Percentiles rank a stretch among this genome's conserved stretches.
These are phyloP conservation scores for Neopestalotiopsis clavispora DNA, from an alignment of 2,329 filamentous ascomycete genomes.

Conservation along the genomic window DNA sequence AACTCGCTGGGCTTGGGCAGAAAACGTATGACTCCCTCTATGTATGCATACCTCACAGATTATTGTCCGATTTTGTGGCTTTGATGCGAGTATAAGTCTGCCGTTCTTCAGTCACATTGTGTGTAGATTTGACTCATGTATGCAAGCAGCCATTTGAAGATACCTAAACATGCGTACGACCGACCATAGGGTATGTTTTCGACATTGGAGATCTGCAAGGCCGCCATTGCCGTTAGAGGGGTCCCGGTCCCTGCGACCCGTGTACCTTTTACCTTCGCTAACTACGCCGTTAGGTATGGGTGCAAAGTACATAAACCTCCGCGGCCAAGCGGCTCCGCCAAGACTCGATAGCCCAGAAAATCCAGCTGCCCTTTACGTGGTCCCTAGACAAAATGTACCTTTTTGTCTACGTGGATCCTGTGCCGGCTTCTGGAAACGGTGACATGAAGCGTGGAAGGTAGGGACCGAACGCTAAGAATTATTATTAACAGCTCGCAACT, in stretches of 20 bases:
- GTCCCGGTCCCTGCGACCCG: not conserved
- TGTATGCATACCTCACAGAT: too few relatives aligned
- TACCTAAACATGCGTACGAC: not conserved
- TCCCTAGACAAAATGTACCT: not conserved
- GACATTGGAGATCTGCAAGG: not conserved
- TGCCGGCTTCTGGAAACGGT: not conserved
- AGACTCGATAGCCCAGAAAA: slow-evolving; percentile 5
- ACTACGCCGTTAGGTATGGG: not conserved
- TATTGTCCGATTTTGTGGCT: too few relatives aligned
- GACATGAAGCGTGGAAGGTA: not conserved
- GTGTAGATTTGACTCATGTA: not conserved
- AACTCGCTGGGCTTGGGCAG: too few relatives aligned
- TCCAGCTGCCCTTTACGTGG: slow-evolving; percentile 18
- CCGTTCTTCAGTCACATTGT: too few relatives aligned
- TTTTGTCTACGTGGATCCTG: not conserved
- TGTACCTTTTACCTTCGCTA: not conserved
- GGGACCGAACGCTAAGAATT: not conserved
- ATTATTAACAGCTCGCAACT: not conserved
- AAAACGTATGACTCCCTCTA: too few relatives aligned
- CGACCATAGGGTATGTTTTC: not conserved
- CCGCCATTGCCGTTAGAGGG: not conserved
- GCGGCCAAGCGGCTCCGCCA: not conserved
- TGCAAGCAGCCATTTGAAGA: not conserved
- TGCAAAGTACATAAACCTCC: not conserved
- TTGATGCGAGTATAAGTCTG: too few relatives aligned